Percentiles rank a stretch among this genome's conserved stretches.
Conservation (phyloP, 2,329 filamentous ascomycete species). For the Cladosporium sp. region DNA sequence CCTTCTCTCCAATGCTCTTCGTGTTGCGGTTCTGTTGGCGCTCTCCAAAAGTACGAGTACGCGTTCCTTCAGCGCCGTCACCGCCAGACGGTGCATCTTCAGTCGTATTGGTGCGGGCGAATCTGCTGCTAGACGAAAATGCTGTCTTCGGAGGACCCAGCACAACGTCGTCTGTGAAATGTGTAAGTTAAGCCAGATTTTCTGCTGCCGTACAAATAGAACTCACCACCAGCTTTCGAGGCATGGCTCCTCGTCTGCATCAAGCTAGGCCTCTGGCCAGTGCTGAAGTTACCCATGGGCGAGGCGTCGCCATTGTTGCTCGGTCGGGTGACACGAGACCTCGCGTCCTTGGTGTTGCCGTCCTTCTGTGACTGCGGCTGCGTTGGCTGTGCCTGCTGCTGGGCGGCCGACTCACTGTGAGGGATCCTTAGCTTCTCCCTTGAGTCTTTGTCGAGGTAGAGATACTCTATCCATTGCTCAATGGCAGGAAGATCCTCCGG, state of each 20-base stretch:
- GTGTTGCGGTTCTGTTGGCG: slow-evolving; percentile 40
- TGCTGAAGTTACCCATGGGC: slow-evolving; percentile 35
- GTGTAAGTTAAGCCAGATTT: slow-evolving; percentile 18
- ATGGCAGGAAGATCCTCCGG: slow-evolving; percentile 73
- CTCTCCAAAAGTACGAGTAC: slow-evolving; percentile 40
- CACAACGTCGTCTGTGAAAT: slow-evolving; percentile 73
- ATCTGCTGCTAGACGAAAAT: slow-evolving; percentile 70
- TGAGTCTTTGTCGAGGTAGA: slow-evolving; percentile 32
- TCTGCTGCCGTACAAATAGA: neutral
- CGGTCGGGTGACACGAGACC: slow-evolving; percentile 9
- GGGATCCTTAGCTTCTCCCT: slow-evolving; percentile 36
- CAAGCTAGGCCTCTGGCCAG: slow-evolving; percentile 28
- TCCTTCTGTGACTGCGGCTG: slow-evolving; percentile 18
- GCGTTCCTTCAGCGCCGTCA: slow-evolving; percentile 20
- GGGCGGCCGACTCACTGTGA: slow-evolving; percentile 29
- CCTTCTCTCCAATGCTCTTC: slow-evolving; percentile 30
- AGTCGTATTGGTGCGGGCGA: slow-evolving; percentile 32
- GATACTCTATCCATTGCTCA: slow-evolving; percentile 94
- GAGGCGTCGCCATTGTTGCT: slow-evolving; percentile 17
- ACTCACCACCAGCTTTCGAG: slow-evolving; percentile 25
- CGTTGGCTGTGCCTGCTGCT: slow-evolving; percentile 14
- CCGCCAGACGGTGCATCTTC: slow-evolving; percentile 34
- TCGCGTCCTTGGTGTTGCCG: slow-evolving; percentile 6
- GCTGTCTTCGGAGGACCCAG: slow-evolving; percentile 78
- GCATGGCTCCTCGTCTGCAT: slow-evolving; percentile 24